Percentiles rank a stretch among this genome's conserved stretches.
phyloP scores from a whole-genome alignment of 2,329 filamentous ascomycete species.

The Colletotrichum orbiculare region DNA sequence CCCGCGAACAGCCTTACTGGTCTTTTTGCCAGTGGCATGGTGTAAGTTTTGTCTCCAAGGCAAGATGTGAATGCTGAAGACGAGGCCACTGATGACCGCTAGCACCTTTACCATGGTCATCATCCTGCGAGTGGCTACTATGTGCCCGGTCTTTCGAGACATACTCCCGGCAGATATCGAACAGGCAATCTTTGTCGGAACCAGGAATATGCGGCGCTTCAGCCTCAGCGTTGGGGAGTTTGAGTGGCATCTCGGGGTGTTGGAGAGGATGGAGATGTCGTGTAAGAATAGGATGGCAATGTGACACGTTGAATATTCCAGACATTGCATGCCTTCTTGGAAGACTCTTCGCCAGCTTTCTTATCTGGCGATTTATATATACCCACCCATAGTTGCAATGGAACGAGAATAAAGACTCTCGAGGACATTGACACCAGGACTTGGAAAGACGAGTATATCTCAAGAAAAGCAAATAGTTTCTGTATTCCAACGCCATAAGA shows the following conservation, averaged over 20 bases:
- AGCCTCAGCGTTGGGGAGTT: slow-evolving; percentile 39
- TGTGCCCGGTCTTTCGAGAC: slow-evolving; percentile 30
- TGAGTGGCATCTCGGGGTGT: slow-evolving; percentile 38
- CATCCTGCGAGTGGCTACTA: slow-evolving; percentile 40
- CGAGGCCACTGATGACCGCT: neutral
- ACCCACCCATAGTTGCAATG: too few relatives aligned
- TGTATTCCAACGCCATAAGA: slow-evolving; percentile 5
- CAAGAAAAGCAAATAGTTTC: too few relatives aligned
- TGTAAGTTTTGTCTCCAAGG: slow-evolving; percentile 37
- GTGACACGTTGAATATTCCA: neutral
- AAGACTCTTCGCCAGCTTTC: neutral
- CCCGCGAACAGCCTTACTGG: slow-evolving; percentile 42
- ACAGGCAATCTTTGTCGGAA: slow-evolving; percentile 36
- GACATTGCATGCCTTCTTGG: too few relatives aligned
- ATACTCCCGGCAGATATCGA: slow-evolving; percentile 39
- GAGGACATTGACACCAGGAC: too few relatives aligned
- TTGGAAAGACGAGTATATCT: too few relatives aligned
- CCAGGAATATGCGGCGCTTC: slow-evolving; percentile 39
- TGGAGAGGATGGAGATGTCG: slow-evolving; percentile 37
- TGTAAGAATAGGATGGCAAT: slow-evolving; percentile 17
- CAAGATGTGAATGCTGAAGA: accelerated
- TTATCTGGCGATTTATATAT: too few relatives aligned
- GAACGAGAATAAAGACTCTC: too few relatives aligned
- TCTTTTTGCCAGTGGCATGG: slow-evolving; percentile 45
- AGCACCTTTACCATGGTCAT: slow-evolving; percentile 44